Evolutionary conservation across 345 rosid genomes (phyloP), one percentile per base, ranked within the genome.

Genomic region (Corchorus olitorius): DNA sequence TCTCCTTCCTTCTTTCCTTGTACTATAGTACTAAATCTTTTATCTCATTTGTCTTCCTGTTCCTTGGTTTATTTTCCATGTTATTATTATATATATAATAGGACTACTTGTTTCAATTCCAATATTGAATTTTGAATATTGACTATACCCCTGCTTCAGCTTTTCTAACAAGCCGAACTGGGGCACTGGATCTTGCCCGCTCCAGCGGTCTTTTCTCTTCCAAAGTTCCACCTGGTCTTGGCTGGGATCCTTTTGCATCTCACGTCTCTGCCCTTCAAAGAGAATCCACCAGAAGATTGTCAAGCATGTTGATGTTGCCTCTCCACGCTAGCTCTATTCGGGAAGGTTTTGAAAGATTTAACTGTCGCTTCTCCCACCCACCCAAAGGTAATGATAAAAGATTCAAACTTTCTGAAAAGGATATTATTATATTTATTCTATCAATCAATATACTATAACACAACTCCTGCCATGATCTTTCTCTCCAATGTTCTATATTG

Each of bases 251-350:
- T 63, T 12, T 87, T 73, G 82, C 82, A 50, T 84, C 91, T 69
- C 76, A 52, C 17, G 15, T 92, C 33, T 75, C 81, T 54, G 81
- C 60, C 33, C 75, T 90, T 52, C 92, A 80, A 63, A 88, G 85
- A 67, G 91, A 89, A 77, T 83, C 91, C 55, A 74, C 66, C 63
- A 87, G 77, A 81, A 89, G 82, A 66, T 77, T 87, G 15, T 79
- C 86, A 35, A 78, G 49, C 41, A 75, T 83, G 64, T 75, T 79
- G 70, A 75, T 83, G 64, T 75, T 79, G 70, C 80, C 77, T 19
- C 54, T 34, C 41, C 74, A 59, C 54, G 54, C 88, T 62, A 84
- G 75, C 53, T 81, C 86, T 53, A 78, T 88, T 53, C 67, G 80
- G 73, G 80, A 86, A 82, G 80, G 77, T 11, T 77, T 88, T 15